phyloP scores from a whole-genome alignment of 106 monocot species.

The Vanilla planifolia region DNA sequence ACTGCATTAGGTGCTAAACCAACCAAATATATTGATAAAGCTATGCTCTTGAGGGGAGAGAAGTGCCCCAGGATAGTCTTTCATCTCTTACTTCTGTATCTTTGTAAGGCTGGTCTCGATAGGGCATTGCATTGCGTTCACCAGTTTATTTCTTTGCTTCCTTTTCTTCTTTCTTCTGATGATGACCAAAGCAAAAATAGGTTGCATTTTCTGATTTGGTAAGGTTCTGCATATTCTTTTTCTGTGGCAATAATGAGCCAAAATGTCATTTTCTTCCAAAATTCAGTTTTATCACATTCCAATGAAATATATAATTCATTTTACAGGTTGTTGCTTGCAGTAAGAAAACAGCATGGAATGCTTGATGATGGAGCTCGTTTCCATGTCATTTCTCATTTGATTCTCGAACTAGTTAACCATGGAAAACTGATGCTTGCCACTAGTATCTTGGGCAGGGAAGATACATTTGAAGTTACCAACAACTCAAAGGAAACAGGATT shows the following conservation, averaged over 20 bases:
- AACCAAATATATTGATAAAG: constrained; percentile 78
- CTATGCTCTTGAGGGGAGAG: constrained; percentile 90
- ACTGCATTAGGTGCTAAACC: constrained; percentile 76
- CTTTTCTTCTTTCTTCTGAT: constrained; percentile 68
- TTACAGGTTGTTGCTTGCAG: constrained; percentile 56
- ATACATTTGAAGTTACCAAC: constrained; percentile 42
- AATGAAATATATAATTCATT: constrained; percentile 3
- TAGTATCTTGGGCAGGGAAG: constrained; percentile 56
- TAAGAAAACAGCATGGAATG: constrained; percentile 42
- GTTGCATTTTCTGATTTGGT: constrained; percentile 89
- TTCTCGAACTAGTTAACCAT: constrained; percentile 64
- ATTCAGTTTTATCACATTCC: constrained; percentile 3
- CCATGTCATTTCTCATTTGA: constrained; percentile 72
- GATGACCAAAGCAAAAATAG: constrained; percentile 90
- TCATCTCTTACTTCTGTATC: constrained; percentile 75
- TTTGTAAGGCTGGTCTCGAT: constrained; percentile 70
- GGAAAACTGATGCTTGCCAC: constrained; percentile 70
- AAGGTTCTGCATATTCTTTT: constrained; percentile 8
- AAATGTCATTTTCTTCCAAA: background rate
- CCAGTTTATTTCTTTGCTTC: constrained; percentile 74
- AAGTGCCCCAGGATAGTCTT: constrained; percentile 74
- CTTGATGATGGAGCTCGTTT: constrained; percentile 75
- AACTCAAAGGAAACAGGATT: constrained; percentile 51
- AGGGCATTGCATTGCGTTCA: constrained; percentile 69
- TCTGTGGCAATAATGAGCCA: background rate